phyloP scores from a whole-genome alignment of 169 alveolate genomes.

The Theileria sp. region DNA sequence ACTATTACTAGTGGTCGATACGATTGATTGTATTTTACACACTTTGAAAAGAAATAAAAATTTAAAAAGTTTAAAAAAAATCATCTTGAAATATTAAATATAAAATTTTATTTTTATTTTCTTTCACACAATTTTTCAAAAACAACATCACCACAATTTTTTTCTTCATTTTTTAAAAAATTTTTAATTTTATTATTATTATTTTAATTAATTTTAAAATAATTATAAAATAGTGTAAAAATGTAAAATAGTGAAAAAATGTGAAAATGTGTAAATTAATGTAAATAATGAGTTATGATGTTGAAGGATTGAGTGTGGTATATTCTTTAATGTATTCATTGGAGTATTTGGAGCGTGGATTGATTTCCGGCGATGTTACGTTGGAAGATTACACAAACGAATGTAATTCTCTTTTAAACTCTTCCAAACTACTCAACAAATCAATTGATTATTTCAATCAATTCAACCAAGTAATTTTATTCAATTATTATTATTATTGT shows the following conservation, averaged over 20 bases:
- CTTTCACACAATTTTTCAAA: no score
- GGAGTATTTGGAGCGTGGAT: constrained; percentile 59
- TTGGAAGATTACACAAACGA: constrained; percentile 39
- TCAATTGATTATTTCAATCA: neutral
- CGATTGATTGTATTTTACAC: no score
- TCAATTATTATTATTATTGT: no score
- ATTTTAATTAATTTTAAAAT: no score
- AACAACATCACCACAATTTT: neutral
- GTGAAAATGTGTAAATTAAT: neutral
- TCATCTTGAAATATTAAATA: neutral
- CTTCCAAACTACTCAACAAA: constrained; percentile 20
- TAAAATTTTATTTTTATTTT: no score
- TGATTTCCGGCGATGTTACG: constrained; percentile 21
- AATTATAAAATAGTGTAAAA: neutral
- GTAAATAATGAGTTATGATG: neutral
- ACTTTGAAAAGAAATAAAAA: no score
- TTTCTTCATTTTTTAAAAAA: no score
- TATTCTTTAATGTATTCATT: constrained; percentile 52
- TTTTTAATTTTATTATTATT: no score
- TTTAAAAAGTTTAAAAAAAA: no score
- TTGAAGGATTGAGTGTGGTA: constrained; percentile 6
- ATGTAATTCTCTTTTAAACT: constrained; percentile 26
- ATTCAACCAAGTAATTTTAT: neutral
- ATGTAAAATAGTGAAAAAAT: neutral
- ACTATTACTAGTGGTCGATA: no score